Evolutionary conservation across 768 basidiomycete genomes (phyloP).

Genomic region (Mycena floridula): DNA sequence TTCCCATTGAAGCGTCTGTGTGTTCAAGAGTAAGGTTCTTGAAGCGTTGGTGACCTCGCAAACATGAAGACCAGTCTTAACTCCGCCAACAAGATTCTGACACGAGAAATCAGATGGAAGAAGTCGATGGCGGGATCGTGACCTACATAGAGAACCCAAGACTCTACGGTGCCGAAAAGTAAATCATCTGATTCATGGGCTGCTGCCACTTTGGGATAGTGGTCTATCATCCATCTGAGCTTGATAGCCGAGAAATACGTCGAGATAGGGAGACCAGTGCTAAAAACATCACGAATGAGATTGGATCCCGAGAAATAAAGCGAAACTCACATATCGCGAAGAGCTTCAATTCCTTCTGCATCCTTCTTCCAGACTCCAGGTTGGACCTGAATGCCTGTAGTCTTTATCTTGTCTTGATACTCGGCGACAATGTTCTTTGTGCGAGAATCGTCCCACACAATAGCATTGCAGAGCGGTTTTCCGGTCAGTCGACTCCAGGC

Average conservation of each 20-base stretch:
- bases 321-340: constrained; percentile 58
- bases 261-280: constrained; percentile 90
- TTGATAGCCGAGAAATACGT: constrained; percentile 99
- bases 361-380: constrained; percentile 67
- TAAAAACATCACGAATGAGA: constrained; percentile 23
- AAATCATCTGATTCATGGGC: constrained; percentile 82
- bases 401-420: constrained; percentile 63
- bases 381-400: constrained; percentile 68
- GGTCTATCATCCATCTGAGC: constrained; percentile 94
- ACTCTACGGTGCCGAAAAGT: constrained; percentile 92
- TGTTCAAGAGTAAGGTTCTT: constrained; percentile 87
- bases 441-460: constrained; percentile 97
- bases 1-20: constrained; percentile 80
- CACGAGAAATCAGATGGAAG: constrained; percentile 2
- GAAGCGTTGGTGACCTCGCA: constrained; percentile 96
- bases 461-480: constrained; percentile 79
- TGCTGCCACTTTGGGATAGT: constrained; percentile 64
- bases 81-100: constrained; percentile 83
- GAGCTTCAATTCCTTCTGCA: constrained; percentile 54
- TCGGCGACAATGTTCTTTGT: constrained; percentile 83
- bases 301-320: constrained; percentile 9
- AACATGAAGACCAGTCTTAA: constrained; percentile 65
- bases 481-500: constrained; percentile 91
- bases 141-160: constrained; percentile 87
- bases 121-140: neutral